A percentile compares a stretch with the other conserved stretches of the same genome.
phyloP scores from a whole-genome alignment of 1,284 basidiomycete species.

The Leccinum pallidistipes region DNA sequence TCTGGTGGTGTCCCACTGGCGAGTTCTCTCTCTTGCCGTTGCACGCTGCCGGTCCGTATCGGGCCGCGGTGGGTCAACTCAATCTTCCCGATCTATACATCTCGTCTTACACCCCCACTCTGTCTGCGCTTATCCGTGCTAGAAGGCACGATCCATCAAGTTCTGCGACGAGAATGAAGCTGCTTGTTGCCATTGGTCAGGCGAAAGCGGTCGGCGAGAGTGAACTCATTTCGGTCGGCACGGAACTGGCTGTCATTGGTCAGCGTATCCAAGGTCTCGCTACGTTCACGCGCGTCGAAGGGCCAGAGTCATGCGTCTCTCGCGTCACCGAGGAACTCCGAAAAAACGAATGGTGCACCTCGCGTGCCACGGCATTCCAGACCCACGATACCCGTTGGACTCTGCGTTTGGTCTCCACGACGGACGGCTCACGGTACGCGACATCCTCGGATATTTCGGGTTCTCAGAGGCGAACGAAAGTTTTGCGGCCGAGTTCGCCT shows the following conservation, averaged over 20 bases:
- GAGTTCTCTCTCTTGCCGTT: not conserved
- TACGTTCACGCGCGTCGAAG: not conserved
- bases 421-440: not conserved
- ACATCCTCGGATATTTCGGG: not conserved
- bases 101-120: not conserved
- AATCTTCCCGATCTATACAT: not conserved
- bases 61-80: not conserved
- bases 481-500: not conserved
- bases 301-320: not conserved
- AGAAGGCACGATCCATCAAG: not conserved
- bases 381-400: not conserved
- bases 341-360: not conserved
- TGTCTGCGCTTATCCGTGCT: not conserved
- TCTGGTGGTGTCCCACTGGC: not conserved
- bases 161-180: not conserved
- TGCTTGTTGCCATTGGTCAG: not conserved
- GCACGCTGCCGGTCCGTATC: not conserved
- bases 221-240: not conserved
- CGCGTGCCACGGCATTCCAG: not conserved
- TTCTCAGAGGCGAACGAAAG: not conserved
- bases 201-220: not conserved
- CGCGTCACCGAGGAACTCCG: not conserved
- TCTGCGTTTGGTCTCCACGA: not conserved
- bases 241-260: not conserved
- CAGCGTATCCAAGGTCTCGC: not conserved